Base-by-base conservation (phyloP, 2,329 filamentous ascomycete genomes). In the Arthrobotrys sinensis region DNA sequence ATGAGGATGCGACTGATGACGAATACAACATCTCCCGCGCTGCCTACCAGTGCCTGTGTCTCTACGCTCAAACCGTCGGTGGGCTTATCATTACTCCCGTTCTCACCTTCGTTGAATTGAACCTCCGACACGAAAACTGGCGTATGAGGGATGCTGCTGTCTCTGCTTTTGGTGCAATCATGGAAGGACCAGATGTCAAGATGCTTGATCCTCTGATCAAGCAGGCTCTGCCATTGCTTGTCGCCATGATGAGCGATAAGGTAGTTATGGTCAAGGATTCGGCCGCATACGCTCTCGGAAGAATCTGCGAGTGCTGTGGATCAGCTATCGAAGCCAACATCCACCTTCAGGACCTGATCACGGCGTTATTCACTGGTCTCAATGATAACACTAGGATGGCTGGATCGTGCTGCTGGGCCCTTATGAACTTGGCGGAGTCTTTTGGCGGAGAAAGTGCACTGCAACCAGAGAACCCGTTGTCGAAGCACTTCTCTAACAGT, bases 1-100 rank as follows among this genome's bases (percentile, higher is more conserved):
- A 99, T 82, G 96, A 99, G 86, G 96, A 99, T 85, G 96, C 96
- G 52, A 88, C 91, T 55, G 96, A 99, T 83, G 95, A 98, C 83
- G 96, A 99, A 85, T 99, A 99, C 88, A 98, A 99, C 86, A 89
- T 96, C 80, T 93, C 95, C 63, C 92, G 95, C 81, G 96, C 96
- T 60, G 92, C 96, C 52, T 99, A 99, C 85, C 96, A 99, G 86
- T 97, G 94, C 85, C 87, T 99, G 82, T 93, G 97, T 85, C 91
- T 99, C 71, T 99, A 97, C 85, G 91, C 96, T 50, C 94, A 97
- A 87, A 93, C 94, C 80, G 94, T 98, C 28, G 92, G 92, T 70
- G 90, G 90, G 53, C 90, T 91, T 80, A 91, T 98, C 80, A 94
- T 98, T 78, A 89, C 90, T 53, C 92, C 93, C 6, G 95, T 99